Evolutionary conservation across 345 rosid species (phyloP).

Genomic region (Anacardium occidentale): DNA sequence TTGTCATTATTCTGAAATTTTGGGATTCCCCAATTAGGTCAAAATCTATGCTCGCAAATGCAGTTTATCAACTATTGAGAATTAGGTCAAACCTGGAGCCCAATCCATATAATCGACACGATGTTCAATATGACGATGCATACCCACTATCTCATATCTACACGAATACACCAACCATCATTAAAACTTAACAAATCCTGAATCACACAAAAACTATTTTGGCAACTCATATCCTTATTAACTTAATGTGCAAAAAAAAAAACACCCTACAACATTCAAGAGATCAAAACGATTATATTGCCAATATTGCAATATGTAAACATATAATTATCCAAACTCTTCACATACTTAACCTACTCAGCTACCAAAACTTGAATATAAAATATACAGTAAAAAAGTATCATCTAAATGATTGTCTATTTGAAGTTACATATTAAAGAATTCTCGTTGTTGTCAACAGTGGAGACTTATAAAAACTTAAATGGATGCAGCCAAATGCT

Average conservation of each 20-base stretch:
- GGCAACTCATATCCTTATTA: background rate
- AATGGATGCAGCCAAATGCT: background rate
- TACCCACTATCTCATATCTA: slow-evolving; percentile 76
- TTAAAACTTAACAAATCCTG: slow-evolving; percentile 12
- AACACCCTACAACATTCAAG: background rate
- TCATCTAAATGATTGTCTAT: too few relatives aligned
- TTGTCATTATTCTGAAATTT: background rate
- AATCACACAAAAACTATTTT: slow-evolving; percentile 4
- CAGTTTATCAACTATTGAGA: background rate
- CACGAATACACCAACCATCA: slow-evolving; percentile 9
- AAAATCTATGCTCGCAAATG: background rate
- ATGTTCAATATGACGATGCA: slow-evolving; percentile 88
- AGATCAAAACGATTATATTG: background rate
- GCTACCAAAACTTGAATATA: too few relatives aligned
- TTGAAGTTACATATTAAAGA: too few relatives aligned
- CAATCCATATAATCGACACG: slow-evolving; percentile 91
- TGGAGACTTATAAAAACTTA: too few relatives aligned
- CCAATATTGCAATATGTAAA: background rate
- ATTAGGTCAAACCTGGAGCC: slow-evolving; percentile 81
- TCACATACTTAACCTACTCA: background rate
- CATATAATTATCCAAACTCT: background rate
- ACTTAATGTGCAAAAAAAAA: background rate
- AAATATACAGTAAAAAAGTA: too few relatives aligned
- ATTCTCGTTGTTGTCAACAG: too few relatives aligned
- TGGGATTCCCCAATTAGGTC: background rate